phyloP scores from a whole-genome alignment of 2,329 filamentous ascomycete species.

The Venturia asperata region DNA sequence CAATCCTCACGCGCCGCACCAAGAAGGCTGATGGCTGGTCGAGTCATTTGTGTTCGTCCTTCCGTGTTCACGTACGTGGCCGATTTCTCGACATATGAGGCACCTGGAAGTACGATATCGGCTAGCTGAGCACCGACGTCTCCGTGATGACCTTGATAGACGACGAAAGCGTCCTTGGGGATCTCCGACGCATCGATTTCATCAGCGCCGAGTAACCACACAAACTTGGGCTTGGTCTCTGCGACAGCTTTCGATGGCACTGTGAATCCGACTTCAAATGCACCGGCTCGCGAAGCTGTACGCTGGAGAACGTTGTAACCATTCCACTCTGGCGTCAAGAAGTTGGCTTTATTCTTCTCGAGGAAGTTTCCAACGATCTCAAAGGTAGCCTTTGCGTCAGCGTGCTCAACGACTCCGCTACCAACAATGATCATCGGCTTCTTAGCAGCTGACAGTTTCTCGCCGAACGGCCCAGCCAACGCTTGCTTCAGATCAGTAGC shows the following conservation, averaged over 20 bases:
- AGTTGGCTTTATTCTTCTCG: slow-evolving; percentile 85
- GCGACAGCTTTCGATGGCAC: slow-evolving; percentile 75
- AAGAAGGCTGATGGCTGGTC: slow-evolving; percentile 78
- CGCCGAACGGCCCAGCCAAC: slow-evolving; percentile 79
- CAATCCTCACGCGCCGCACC: slow-evolving; percentile 92
- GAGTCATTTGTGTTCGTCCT: slow-evolving; percentile 88
- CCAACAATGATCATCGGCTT: slow-evolving; percentile 95
- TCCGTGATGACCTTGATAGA: slow-evolving; percentile 98
- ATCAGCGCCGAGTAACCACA: slow-evolving; percentile 95
- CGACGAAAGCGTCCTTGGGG: slow-evolving; percentile 89
- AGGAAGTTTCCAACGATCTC: slow-evolving; percentile 85
- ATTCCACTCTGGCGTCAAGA: slow-evolving; percentile 87
- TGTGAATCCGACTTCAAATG: slow-evolving; percentile 93
- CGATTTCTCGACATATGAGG: slow-evolving; percentile 94
- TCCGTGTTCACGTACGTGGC: slow-evolving; percentile 98
- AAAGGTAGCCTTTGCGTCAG: slow-evolving; percentile 86
- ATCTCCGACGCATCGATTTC: slow-evolving; percentile 80
- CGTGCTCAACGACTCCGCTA: slow-evolving; percentile 83
- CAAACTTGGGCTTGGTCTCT: slow-evolving; percentile 81
- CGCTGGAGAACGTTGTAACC: slow-evolving; percentile 96
- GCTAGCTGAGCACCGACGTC: slow-evolving; percentile 88
- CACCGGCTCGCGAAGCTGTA: slow-evolving; percentile 82
- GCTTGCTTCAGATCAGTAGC: slow-evolving; percentile 75
- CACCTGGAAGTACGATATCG: slow-evolving; percentile 86
- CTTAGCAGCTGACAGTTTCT: slow-evolving; percentile 82